These are phyloP conservation scores for Phialophora chinensis DNA, from an alignment of 2,329 filamentous ascomycete species.

Conservation along the genomic window DNA sequence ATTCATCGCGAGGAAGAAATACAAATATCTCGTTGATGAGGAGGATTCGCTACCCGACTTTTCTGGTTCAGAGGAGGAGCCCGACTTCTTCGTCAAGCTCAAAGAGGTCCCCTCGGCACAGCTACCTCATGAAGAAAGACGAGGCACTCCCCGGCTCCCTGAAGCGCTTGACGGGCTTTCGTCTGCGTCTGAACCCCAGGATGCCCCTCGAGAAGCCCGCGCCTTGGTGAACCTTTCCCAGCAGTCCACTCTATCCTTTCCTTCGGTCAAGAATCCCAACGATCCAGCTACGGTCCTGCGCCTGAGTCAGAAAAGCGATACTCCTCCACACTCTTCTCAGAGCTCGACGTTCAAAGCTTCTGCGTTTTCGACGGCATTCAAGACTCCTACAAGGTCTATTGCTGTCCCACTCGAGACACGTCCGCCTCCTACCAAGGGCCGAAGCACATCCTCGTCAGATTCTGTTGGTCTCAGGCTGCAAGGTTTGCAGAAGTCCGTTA, in stretches of 20 bases:
- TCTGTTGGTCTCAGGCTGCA: neutral
- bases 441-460: constrained; percentile 9
- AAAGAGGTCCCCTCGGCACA: constrained; percentile 6
- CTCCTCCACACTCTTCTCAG: constrained; percentile 55
- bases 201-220: constrained; percentile 6
- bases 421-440: constrained; percentile 13
- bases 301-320: constrained; percentile 68
- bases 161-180: neutral
- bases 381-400: constrained; percentile 18
- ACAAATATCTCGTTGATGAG: constrained; percentile 34
- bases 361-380: constrained; percentile 11
- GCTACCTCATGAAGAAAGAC: constrained; percentile 12
- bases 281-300: constrained; percentile 67
- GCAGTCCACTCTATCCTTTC: constrained; percentile 65
- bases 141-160: constrained; percentile 1
- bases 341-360: constrained; percentile 28
- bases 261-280: constrained; percentile 77
- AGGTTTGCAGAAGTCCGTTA: constrained; percentile 2
- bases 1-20: constrained; percentile 32
- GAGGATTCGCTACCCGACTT: constrained; percentile 33
- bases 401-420: constrained; percentile 19
- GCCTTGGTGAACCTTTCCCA: constrained; percentile 33
- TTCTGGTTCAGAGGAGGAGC: constrained; percentile 31
- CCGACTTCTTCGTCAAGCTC: constrained; percentile 22
- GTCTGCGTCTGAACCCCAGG: neutral